Evolutionary conservation across 148 eudicot species (phyloP).

Genomic region (Linanthus parryae): DNA sequence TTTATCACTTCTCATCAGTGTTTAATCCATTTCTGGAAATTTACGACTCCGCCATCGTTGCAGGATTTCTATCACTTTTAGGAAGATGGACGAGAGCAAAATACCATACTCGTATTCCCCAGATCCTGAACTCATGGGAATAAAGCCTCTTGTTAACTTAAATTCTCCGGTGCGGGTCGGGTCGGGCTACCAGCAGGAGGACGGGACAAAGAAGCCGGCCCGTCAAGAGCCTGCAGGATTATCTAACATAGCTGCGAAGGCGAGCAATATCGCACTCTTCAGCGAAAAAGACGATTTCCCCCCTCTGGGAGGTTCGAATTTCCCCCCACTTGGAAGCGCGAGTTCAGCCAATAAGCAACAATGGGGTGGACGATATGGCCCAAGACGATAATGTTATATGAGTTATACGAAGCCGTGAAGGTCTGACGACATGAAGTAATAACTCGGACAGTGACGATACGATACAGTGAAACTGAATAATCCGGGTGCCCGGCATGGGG

Average conservation of each 20-base stretch:
- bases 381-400: too few relatives aligned
- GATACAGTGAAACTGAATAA: too few relatives aligned
- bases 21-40: too few relatives aligned
- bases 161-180: too few relatives aligned
- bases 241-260: slow-evolving; percentile 4
- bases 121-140: slow-evolving; percentile 33
- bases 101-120: slow-evolving; percentile 33
- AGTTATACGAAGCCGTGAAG: too few relatives aligned
- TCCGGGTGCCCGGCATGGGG: too few relatives aligned
- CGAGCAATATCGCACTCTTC: slow-evolving; percentile 5
- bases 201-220: slow-evolving; percentile 8
- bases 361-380: too few relatives aligned
- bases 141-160: slow-evolving; percentile 32
- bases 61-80: slow-evolving; percentile 60
- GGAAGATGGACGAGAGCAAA: slow-evolving; percentile 59
- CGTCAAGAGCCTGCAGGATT: background rate
- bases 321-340: slow-evolving; percentile 30
- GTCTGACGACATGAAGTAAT: too few relatives aligned
- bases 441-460: too few relatives aligned
- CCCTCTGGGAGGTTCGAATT: slow-evolving; percentile 25
- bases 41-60: background rate
- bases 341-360: slow-evolving; percentile 13
- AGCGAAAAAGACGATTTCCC: slow-evolving; percentile 30
- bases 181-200: slow-evolving; percentile 11
- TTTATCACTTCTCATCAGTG: too few relatives aligned